Evolutionary conservation across 2,329 filamentous ascomycete genomes (phyloP), one percentile per base, ranked within the genome.

Genomic region (Verticillium zaregamsianum): DNA sequence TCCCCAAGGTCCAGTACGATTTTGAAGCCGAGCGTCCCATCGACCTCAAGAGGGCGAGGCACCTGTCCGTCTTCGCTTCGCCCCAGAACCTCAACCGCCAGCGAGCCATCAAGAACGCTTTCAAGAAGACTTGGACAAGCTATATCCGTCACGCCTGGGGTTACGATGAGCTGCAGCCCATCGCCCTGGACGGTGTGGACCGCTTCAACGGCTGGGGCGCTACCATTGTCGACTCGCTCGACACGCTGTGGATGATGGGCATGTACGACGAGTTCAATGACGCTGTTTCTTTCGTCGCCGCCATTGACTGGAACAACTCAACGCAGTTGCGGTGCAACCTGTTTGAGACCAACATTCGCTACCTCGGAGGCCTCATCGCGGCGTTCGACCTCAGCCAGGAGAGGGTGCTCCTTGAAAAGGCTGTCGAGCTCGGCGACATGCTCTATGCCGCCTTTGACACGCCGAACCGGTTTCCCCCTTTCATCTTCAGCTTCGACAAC

Each of bases 331-430:
- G 20, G 8, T 52, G 45, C 45, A 90, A 89, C 64, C 77, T 90
- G 0, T 91, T 91, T 64, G 89, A 91, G 73, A 90, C 87, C 1
- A 90, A 83, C 12, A 91, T 91, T 62, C 83, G 89, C 52, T 91
- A 91, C 69, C 80, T 91, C 0, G 89, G 89, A 15, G 88, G 89
- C 1, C 80, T 91, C 60, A 69, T 91, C 61, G 83, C 85, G n/a
- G 88, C 89, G 0, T 90, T 90, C 69, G 89, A 91, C 69, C 72
- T 91, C 25, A 90, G 86, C 67, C 79, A 77, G 37, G 80, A 79
- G 60, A 76, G 81, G 62, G 76, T 77, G n/a, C 72, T 90, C 59
- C 76, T 90, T 45, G 74, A 74, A 49, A 90, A 90, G 71, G 86
- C 88, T 1, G 76, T 79, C 1, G 85, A 90, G 73, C 77, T 90